Evolutionary conservation across 2,329 filamentous ascomycete species (phyloP).

Genomic region (Cladosporium cucumerinum): DNA sequence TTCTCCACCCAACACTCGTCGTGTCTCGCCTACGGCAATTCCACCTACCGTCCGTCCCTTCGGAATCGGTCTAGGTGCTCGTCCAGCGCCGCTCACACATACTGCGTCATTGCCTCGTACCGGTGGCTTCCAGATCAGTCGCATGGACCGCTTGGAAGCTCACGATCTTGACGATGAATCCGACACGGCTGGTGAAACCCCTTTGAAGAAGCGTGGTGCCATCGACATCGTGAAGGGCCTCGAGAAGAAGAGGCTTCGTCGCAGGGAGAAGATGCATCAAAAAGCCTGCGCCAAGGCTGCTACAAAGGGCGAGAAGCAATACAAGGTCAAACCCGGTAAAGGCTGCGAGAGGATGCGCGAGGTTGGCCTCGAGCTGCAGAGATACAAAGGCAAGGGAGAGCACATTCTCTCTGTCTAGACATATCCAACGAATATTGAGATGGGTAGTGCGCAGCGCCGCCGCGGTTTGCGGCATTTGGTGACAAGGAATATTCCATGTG

Average conservation of each 20-base stretch:
- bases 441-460: conserved; percentile 28
- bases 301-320: conserved; percentile 58
- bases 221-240: conserved; percentile 97
- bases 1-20: conserved; percentile 66
- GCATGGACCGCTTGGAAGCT: conserved; percentile 23
- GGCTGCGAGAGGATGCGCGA: conserved; percentile 92
- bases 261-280: conserved; percentile 87
- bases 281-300: conserved; percentile 83
- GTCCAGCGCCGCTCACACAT: conserved; percentile 63
- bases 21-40: conserved; percentile 38
- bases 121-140: conserved; percentile 57
- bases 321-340: conserved; percentile 72
- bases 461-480: conserved; percentile 18
- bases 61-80: conserved; percentile 49
- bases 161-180: conserved; percentile 42
- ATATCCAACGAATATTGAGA: conserved; percentile 4
- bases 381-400: conserved; percentile 63
- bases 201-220: conserved; percentile 69
- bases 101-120: conserved; percentile 85
- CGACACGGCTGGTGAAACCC: conserved; percentile 50
- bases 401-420: conserved; percentile 46
- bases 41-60: conserved; percentile 49
- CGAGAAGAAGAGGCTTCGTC: conserved; percentile 87
- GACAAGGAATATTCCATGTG: neutral
- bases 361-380: conserved; percentile 83